phyloP scores from a whole-genome alignment of 1,284 basidiomycete genomes.

The Naganishia sp. region DNA sequence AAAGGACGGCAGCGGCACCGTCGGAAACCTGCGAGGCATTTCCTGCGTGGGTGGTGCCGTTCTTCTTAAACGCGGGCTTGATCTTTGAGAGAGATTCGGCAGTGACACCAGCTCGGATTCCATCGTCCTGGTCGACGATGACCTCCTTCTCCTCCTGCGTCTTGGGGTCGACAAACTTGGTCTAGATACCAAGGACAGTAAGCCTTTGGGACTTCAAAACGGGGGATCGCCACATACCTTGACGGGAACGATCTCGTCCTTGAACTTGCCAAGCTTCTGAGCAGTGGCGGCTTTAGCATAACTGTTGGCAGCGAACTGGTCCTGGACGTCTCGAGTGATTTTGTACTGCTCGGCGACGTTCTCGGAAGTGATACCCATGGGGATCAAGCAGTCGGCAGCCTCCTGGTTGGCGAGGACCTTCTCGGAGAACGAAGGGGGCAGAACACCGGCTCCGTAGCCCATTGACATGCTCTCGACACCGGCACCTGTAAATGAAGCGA shows the following conservation, averaged over 20 bases:
- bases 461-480: constrained; percentile 96
- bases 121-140: constrained; percentile 85
- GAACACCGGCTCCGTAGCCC: constrained; percentile 71
- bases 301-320: constrained; percentile 77
- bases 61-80: constrained; percentile 87
- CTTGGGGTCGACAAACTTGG: constrained; percentile 77
- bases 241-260: constrained; percentile 85
- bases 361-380: constrained; percentile 97
- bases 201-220: neutral
- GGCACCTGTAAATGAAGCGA: constrained; percentile 61
- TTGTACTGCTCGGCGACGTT: constrained; percentile 85
- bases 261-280: constrained; percentile 86
- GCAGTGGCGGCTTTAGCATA: constrained; percentile 82
- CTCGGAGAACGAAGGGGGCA: constrained; percentile 76
- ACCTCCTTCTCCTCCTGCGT: constrained; percentile 76
- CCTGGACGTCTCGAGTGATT: constrained; percentile 79
- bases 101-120: constrained; percentile 88
- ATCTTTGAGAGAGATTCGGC: constrained; percentile 81
- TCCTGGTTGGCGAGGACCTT: constrained; percentile 74
- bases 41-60: constrained; percentile 86
- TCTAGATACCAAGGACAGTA: constrained; percentile 44
- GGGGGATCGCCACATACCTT: constrained; percentile 55
- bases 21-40: constrained; percentile 89
- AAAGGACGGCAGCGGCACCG: constrained; percentile 85
- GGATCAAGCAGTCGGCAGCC: constrained; percentile 87